These are phyloP conservation scores for Claviceps quebecensis DNA, from an alignment of 2,329 filamentous ascomycete species.

Conservation along the genomic window DNA sequence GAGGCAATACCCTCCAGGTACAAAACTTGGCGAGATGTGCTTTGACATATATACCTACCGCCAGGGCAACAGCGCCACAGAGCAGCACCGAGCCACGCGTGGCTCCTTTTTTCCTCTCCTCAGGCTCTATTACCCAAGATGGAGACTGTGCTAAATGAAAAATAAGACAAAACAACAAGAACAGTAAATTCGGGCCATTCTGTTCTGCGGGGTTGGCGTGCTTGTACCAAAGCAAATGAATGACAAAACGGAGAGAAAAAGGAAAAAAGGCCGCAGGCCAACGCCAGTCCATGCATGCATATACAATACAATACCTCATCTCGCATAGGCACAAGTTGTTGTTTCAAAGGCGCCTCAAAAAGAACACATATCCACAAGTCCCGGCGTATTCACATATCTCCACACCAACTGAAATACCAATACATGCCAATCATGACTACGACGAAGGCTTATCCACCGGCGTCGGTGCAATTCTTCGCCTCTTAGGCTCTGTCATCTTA, in stretches of 20 bases:
- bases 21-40: neutral
- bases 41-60: neutral
- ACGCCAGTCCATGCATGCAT: conserved; percentile 17
- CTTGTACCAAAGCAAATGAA: neutral
- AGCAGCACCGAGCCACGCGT: neutral
- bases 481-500: conserved; percentile 40
- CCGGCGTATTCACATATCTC: neutral
- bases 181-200: neutral
- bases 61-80: neutral
- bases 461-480: conserved; percentile 57
- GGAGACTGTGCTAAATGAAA: neutral
- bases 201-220: neutral
- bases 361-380: neutral
- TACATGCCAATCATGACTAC: neutral
- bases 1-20: neutral
- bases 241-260: neutral
- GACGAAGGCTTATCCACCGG: conserved; percentile 25
- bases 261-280: conserved; percentile 4
- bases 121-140: neutral
- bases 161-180: neutral
- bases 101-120: neutral
- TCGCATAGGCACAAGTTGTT: neutral
- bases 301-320: conserved; percentile 7
- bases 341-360: neutral
- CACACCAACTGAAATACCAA: neutral